These are phyloP conservation scores for Mycena chlorophos DNA, from an alignment of 768 basidiomycete genomes.

Conservation along the genomic window DNA sequence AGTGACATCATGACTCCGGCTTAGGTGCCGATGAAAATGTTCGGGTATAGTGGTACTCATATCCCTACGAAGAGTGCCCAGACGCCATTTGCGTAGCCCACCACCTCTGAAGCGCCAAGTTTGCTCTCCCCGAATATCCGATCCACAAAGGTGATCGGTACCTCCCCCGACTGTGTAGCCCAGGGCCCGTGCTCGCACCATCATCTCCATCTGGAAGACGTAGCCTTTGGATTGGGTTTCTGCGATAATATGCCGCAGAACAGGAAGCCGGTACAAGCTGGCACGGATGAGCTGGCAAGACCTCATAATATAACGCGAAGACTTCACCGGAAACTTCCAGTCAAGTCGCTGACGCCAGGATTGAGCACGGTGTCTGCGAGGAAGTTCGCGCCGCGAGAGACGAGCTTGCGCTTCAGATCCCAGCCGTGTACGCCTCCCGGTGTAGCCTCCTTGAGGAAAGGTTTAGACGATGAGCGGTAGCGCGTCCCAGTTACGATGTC, in stretches of 20 bases:
- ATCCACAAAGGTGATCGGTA: constrained; percentile 94
- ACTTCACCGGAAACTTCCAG: constrained; percentile 80
- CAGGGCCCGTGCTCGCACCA: constrained; percentile 81
- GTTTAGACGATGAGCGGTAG: constrained; percentile 66
- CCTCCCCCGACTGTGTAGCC: constrained; percentile 87
- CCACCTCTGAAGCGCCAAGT: constrained; percentile 83
- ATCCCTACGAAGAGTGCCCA: constrained; percentile 77
- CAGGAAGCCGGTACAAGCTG: constrained; percentile 76
- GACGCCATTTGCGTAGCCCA: constrained; percentile 84
- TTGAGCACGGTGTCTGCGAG: constrained; percentile 82
- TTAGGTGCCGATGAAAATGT: constrained; percentile 9
- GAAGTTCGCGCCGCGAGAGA: constrained; percentile 88
- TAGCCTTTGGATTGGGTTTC: constrained; percentile 86
- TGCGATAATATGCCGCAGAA: constrained; percentile 80
- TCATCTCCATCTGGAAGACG: constrained; percentile 99
- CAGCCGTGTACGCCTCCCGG: constrained; percentile 91
- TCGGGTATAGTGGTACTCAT: constrained; percentile 40
- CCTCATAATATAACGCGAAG: neutral
- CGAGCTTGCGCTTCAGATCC: constrained; percentile 87
- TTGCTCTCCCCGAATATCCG: constrained; percentile 93
- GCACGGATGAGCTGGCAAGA: constrained; percentile 1
- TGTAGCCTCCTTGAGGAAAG: constrained; percentile 52
- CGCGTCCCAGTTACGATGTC: constrained; percentile 94
- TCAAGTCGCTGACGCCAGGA: constrained; percentile 87
- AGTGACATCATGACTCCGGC: neutral